These are phyloP conservation scores for Geranomyces variabilis DNA, from an alignment of 192 early-diverging fungal genomes.

Conservation along the genomic window DNA sequence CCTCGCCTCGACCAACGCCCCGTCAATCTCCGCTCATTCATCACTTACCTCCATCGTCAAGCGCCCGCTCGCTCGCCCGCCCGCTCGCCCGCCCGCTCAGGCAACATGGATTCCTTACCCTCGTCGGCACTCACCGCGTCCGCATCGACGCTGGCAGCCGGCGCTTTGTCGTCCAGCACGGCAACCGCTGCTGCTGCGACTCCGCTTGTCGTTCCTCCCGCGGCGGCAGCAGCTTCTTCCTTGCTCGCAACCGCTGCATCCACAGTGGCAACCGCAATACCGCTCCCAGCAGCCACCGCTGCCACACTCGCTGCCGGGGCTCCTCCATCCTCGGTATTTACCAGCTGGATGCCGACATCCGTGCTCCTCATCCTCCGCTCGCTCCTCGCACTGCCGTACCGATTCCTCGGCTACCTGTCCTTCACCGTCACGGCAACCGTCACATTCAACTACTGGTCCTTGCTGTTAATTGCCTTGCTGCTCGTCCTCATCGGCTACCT, in stretches of 20 bases:
- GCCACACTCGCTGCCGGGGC: background rate
- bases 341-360: constrained; percentile 2
- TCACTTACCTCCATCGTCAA: too few relatives aligned
- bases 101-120: too few relatives aligned
- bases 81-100: too few relatives aligned
- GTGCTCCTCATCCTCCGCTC: constrained; percentile 16
- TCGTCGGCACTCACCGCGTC: too few relatives aligned
- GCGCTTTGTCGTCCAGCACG: too few relatives aligned
- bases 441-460: constrained; percentile 44
- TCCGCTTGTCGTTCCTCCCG: background rate
- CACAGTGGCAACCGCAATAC: background rate
- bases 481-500: constrained; percentile 41
- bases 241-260: background rate
- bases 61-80: too few relatives aligned
- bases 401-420: constrained; percentile 25
- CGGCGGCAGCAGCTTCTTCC: background rate
- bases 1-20: too few relatives aligned
- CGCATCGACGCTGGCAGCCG: too few relatives aligned
- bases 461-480: constrained; percentile 27
- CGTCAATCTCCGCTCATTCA: too few relatives aligned
- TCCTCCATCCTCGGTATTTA: background rate
- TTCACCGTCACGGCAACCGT: constrained; percentile 43
- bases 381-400: constrained; percentile 16
- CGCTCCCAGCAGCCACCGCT: background rate
- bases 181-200: too few relatives aligned